Percentiles rank a stretch among this genome's conserved stretches.
phyloP scores from a whole-genome alignment of 371 early-diverging fungal species.

The Cokeromyces recurvatus region DNA sequence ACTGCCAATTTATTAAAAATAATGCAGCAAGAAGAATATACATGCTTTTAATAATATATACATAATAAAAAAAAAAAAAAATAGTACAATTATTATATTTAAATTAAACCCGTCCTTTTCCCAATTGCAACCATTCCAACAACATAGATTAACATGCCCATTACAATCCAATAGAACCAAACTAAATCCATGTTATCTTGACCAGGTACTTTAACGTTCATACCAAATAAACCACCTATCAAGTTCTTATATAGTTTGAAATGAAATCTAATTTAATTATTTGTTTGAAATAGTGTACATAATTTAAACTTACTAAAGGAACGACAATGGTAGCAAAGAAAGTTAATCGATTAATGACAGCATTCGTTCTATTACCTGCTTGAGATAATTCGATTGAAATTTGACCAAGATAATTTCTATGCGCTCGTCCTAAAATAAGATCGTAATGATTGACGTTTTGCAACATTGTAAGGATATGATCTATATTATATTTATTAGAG shows the following conservation, averaged over 20 bases:
- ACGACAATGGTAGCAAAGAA: constrained; percentile 87
- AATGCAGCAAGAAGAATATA: too few relatives aligned
- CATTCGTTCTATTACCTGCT: constrained; percentile 88
- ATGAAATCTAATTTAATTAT: not conserved
- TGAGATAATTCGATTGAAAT: constrained; percentile 95
- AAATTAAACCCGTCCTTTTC: constrained; percentile 29
- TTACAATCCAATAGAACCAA: constrained; percentile 80
- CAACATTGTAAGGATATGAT: constrained; percentile 93
- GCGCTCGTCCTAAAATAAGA: constrained; percentile 83
- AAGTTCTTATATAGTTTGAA: not conserved
- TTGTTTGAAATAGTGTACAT: not conserved
- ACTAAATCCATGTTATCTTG: constrained; percentile 53
- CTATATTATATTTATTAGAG: constrained; percentile 28
- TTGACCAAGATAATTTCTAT: constrained; percentile 94
- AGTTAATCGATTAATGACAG: constrained; percentile 88
- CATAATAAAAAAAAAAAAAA: too few relatives aligned
- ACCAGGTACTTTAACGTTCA: constrained; percentile 87
- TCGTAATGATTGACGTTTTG: constrained; percentile 91
- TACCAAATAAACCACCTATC: constrained; percentile 68
- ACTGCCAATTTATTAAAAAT: too few relatives aligned
- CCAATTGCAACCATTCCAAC: constrained; percentile 34
- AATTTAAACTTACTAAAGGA: constrained; percentile 42
- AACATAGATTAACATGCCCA: constrained; percentile 45
- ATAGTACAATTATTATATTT: too few relatives aligned
- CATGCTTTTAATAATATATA: too few relatives aligned